Evolutionary conservation across 495 filamentous ascomycete genomes (phyloP).

Genomic region (Bombardia bombarda): DNA sequence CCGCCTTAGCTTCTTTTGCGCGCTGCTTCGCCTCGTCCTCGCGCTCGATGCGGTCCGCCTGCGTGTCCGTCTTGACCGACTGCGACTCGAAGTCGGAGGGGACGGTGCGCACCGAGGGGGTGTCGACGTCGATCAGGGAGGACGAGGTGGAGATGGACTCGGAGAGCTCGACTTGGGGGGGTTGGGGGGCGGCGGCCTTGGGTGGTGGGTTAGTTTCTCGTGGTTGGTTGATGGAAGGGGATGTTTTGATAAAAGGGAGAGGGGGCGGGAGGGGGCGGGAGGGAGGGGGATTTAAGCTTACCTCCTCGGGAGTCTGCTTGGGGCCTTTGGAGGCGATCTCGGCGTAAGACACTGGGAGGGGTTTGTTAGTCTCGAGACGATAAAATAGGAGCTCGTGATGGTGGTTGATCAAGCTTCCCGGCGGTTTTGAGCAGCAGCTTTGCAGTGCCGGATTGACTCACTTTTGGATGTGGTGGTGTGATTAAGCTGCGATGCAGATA

Average conservation of each 20-base stretch:
- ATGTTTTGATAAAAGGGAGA: background rate
- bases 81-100: slow-evolving; percentile 58
- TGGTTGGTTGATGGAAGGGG: no score
- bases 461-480: no score
- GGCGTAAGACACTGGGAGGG: slow-evolving; percentile 63
- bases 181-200: slow-evolving; percentile 55
- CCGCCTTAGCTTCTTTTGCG: slow-evolving; percentile 16
- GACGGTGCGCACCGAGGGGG: slow-evolving; percentile 60
- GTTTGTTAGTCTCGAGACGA: slow-evolving; percentile 1
- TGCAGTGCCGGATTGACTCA: no score
- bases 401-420: no score
- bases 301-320: slow-evolving; percentile 64
- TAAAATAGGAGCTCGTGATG: background rate
- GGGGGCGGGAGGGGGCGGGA: background rate
- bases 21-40: slow-evolving; percentile 19
- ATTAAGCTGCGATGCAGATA: no score
- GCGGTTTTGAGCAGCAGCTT: no score
- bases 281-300: slow-evolving; percentile 34
- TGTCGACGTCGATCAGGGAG: slow-evolving; percentile 71
- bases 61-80: slow-evolving; percentile 62
- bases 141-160: slow-evolving; percentile 46
- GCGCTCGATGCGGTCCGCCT: slow-evolving; percentile 55
- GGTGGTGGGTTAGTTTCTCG: slow-evolving; percentile 9
- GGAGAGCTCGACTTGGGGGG: slow-evolving; percentile 52
- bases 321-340: slow-evolving; percentile 65